Evolutionary conservation across 768 basidiomycete species (phyloP), one percentile per base, ranked within the genome.

Genomic region (Lactarius vividus): DNA sequence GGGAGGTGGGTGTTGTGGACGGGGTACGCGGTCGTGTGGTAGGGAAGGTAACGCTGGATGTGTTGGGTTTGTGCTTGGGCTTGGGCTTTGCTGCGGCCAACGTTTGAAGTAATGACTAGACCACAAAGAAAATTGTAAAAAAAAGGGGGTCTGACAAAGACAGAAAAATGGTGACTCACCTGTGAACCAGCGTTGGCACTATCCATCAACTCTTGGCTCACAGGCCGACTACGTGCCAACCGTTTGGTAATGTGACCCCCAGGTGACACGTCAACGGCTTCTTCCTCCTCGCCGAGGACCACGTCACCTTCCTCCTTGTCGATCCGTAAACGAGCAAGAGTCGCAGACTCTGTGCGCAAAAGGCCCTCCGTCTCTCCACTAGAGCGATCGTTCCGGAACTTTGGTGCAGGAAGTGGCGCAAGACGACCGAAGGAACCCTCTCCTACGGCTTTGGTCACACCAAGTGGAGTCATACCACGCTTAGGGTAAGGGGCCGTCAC

Each of bases 221-320:
- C 79, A 2, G 89, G 90, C 59, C 89, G 81, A 31, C 88, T 85
- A 13, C 88, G 85, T 1, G 89, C 90, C 13, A 90, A 84, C 63
- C 89, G 82, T 75, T 92, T 92, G 44, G 80, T 83, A 63, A 92
- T 79, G 74, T 91, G 90, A 0, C 89, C 90, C 15, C 88, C 88
- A 2, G 90, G 90, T 0, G 89, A 92, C 64, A 91, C 80, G 1
- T 85, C 85, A 67, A 87, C 88, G 3, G 80, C 85, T 31, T 88
- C 85, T 35, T 88, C 85, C 72, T 89, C 87, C 29, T 69, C 70
- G 20, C 35, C 62, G 11, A 59, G 49, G 39, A 60, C 46, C 11
- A n/a, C 56, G 49, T 58, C 63, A 35, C 62, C 42, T 26, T 69
- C 63, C 33, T 70, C 67, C 60, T 70, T 68, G 52, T 64, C 67